Evolutionary conservation across 306 rosid species (phyloP), one percentile per base, ranked within the genome.

Genomic region (Glycine tomentella): DNA sequence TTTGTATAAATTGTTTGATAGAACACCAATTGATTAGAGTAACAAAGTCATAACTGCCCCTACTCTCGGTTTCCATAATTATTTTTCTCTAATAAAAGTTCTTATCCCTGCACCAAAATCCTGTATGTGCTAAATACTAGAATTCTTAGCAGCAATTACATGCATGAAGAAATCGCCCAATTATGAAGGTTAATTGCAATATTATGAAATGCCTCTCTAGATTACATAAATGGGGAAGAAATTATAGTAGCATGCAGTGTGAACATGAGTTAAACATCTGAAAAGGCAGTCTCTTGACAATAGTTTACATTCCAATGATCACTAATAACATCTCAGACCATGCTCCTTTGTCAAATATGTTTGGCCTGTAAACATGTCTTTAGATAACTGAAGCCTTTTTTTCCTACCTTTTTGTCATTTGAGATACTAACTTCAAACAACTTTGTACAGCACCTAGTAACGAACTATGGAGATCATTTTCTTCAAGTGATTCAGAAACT

Each of bases 391-490:
- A 67, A 67, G 68, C 57, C 11, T 14, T 25, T 51, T 51, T 25
- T 70, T 48, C 20, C 42, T n/a, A 15, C 44, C 55, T 75, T 40
- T 10, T 13, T 63, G 64, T 73, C 62, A 44, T 71, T 52, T 68
- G 59, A 80, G 85, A 85, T 70, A 58, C 81, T 88, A 69, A 87
- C 68, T 17, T 46, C 75, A 72, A 80, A 49, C 66, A 64, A 79
- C 72, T 51, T 81, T 90, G 58, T 75, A 75, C 84, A 94, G 98
- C 94, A 92, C 88, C 87, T 94, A 16, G 84, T 92, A 44, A 89
- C 72, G 70, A 84, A 52, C 65, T 89, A 94, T 58, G 98, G 98
- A 81, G 90, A 90, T 64, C 82, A 86, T 81, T 89, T 94, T 80
- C 90, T 94, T 84, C 81, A 75, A 85, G 86, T 79, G 70, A 86